Evolutionary conservation across 768 basidiomycete genomes (phyloP), one percentile per base, ranked within the genome.

Genomic region (Calocera viscosa): DNA sequence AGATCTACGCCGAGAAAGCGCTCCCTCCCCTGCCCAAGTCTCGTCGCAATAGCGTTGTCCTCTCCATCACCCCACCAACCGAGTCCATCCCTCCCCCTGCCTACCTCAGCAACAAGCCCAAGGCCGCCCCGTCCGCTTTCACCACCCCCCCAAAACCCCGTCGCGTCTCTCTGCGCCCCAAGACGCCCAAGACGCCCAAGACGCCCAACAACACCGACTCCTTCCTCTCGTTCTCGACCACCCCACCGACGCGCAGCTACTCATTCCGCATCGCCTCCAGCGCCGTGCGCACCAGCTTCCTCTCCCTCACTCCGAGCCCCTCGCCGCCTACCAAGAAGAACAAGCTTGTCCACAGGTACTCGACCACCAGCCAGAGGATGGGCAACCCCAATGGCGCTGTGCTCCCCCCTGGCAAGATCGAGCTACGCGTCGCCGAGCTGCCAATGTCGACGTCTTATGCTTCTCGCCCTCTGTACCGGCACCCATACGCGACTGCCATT

Each of bases 1-100:
- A 60, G 30, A 19, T 60, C 53, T 60, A 60, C 53, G 53, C 53
- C 2, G 53, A 60, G 53, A 60, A 60, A 19, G 53, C 53, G 53
- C 53, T 60, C 53, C 53, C 53, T 60, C 53, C 53, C 14, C 24
- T 60, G 26, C 53, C 53, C 26, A 60, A 16, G 53, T 60, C 53
- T 19, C 14, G 53, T 16, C 53, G 14, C 7, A 10, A 2, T 10
- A 60, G 53, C 53, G 19, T 32, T 2, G 22, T 22, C 14, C 53
- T 60, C 53, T 60, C 53, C 30, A 16, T 32, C 30, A 60, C 26
- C 30, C 53, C 53, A 2, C 53, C 53, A 19, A 60, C 53, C 7
- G 30, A 2, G 2, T 26, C 53, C 8, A 32, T 60, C 53, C 53
- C 53, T 60, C 53, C 53, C 22, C 53, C 53, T 2, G 53, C 53